phyloP scores from a whole-genome alignment of 2,329 filamentous ascomycete species.

The Chrysosporium keratinophilum region DNA sequence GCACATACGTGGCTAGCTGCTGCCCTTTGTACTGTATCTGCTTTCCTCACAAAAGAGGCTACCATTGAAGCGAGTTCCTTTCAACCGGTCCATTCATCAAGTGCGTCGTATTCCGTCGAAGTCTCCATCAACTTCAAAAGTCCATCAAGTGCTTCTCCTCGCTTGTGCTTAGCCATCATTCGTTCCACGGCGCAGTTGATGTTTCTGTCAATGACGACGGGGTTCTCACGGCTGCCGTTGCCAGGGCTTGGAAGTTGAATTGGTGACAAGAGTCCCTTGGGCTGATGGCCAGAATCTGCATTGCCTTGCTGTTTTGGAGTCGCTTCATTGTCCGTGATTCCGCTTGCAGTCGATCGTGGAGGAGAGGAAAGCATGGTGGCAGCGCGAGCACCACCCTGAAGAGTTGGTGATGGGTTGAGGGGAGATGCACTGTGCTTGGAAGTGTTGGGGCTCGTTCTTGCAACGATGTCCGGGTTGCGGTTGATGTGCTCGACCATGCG shows the following conservation, averaged over 20 bases:
- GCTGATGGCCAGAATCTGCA: conserved; percentile 6
- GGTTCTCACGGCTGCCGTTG: conserved; percentile 13
- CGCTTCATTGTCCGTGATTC: conserved; percentile 10
- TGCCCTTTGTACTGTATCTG: not conserved
- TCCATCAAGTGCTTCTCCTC: conserved; percentile 32
- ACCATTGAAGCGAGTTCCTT: not conserved
- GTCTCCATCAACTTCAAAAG: conserved; percentile 34
- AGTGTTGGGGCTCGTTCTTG: not conserved
- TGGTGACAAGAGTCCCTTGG: conserved; percentile 20
- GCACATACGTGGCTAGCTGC: not conserved
- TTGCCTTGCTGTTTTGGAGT: conserved; percentile 20
- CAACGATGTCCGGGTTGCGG: not conserved
- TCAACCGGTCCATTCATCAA: conserved; percentile 13
- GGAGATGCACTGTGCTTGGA: not conserved
- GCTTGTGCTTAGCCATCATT: conserved; percentile 22
- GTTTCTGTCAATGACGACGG: conserved; percentile 13
- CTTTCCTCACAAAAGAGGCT: not conserved
- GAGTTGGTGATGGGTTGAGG: conserved; percentile 10
- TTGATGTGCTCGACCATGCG: conserved; percentile 6
- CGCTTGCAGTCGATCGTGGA: conserved; percentile 15
- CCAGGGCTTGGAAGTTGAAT: conserved; percentile 31
- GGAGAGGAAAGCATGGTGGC: conserved; percentile 18
- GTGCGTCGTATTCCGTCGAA: conserved; percentile 21
- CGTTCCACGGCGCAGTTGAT: conserved; percentile 17
- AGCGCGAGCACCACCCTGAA: conserved; percentile 6